Evolutionary conservation across 805 yeast species (phyloP).

Genomic region (Hagleromyces aurorensis): DNA sequence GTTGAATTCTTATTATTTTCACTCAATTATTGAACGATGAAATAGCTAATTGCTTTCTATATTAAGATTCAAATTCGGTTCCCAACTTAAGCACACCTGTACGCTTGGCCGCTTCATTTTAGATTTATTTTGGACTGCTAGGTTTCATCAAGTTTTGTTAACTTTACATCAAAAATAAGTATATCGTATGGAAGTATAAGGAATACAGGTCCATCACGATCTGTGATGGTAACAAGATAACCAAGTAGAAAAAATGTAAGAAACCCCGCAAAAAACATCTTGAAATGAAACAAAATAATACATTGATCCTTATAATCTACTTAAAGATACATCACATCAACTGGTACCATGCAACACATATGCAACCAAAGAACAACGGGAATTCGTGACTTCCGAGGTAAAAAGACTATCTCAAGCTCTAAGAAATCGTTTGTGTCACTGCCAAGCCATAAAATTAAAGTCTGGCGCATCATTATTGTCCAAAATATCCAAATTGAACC

Average conservation of each 20-base stretch:
- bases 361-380: not conserved
- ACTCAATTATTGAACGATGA: not conserved
- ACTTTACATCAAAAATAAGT: too few species aligned
- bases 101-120: not conserved
- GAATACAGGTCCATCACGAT: too few species aligned
- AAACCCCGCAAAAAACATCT: not conserved
- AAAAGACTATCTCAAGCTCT: not conserved
- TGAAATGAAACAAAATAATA: not conserved
- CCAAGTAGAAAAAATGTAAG: too few species aligned
- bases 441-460: constrained; percentile 24
- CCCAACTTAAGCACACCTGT: too few species aligned
- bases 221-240: too few species aligned
- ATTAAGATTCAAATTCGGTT: too few species aligned
- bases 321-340: not conserved
- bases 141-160: too few species aligned
- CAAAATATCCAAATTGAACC: constrained; percentile 16
- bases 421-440: constrained; percentile 7
- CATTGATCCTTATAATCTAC: not conserved
- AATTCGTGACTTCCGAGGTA: constrained; percentile 1
- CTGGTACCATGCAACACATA: not conserved
- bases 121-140: constrained; percentile 1
- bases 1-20: not conserved
- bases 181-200: too few species aligned
- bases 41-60: too few species aligned
- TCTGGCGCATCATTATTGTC: constrained; percentile 18